phyloP scores from a whole-genome alignment of 306 rosid species.

The Quercus wislizeni region DNA sequence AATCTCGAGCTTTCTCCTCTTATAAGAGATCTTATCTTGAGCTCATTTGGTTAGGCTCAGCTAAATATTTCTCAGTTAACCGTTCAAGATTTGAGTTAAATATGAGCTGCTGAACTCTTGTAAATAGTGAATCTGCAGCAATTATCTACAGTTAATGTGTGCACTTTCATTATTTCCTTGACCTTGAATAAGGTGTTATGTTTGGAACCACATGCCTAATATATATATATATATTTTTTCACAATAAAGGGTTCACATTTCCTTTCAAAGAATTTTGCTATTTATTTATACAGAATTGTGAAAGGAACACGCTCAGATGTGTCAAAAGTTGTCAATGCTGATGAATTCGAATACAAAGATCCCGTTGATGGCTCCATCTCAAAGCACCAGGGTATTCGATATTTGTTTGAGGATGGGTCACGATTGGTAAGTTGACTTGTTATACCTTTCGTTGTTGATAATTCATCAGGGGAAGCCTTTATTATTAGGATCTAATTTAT shows the following conservation, averaged over 20 bases:
- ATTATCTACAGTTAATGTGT: not conserved
- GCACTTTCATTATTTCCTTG: not conserved
- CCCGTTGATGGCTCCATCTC: constrained; percentile 91
- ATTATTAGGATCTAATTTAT: not conserved
- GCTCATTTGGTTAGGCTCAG: too few relatives aligned
- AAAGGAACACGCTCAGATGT: constrained; percentile 72
- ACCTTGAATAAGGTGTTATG: not conserved
- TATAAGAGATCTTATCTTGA: too few relatives aligned
- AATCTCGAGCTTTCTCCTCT: too few relatives aligned
- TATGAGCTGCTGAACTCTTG: not conserved
- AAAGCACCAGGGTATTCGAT: constrained; percentile 95
- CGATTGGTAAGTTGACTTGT: constrained; percentile 72
- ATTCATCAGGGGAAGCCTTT: not conserved
- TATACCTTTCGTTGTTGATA: not conserved
- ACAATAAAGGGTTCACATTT: not conserved
- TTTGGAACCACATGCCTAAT: constrained; percentile 7
- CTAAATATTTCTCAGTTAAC: too few relatives aligned
- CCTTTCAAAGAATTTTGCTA: not conserved
- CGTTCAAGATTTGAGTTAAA: not conserved
- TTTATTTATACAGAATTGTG: constrained; percentile 49
- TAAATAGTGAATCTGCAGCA: constrained; percentile 4
- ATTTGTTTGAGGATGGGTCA: constrained; percentile 95
- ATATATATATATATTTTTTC: not conserved
- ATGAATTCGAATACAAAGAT: constrained; percentile 96
- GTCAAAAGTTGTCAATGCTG: constrained; percentile 63